Evolutionary conservation across 306 rosid species (phyloP).

Genomic region (Fagus sylvatica): DNA sequence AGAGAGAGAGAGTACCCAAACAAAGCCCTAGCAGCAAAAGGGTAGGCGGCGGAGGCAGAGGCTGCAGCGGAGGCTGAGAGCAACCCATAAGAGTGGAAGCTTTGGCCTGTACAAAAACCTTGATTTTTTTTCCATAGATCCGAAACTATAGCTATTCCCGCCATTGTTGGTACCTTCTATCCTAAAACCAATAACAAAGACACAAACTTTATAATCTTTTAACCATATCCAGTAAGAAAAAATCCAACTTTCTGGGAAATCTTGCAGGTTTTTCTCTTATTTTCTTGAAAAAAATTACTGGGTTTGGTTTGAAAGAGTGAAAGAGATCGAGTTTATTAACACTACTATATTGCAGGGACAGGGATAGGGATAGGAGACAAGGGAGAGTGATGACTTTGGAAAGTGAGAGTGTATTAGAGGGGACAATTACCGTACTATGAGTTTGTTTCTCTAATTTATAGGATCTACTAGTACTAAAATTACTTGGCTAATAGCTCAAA

Average conservation of each 20-base stretch:
- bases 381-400: neutral
- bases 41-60: constrained; percentile 55
- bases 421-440: no score
- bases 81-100: constrained; percentile 55
- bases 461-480: no score
- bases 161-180: constrained; percentile 48
- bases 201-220: constrained; percentile 6
- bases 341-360: neutral
- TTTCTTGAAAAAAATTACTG: neutral
- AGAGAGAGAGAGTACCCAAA: constrained; percentile 51
- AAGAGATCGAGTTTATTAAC: neutral
- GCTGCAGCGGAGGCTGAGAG: constrained; percentile 65
- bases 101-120: constrained; percentile 29
- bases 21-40: constrained; percentile 56
- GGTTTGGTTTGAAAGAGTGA: neutral
- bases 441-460: no score
- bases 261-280: neutral
- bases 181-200: constrained; percentile 20
- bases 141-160: constrained; percentile 66
- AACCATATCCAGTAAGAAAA: neutral
- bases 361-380: neutral
- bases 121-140: constrained; percentile 74
- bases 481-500: no score
- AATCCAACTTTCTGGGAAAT: neutral
- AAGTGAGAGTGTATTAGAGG: no score